Conservation (phyloP, 208 protist genomes). For the Trypanosoma theileri region DNA sequence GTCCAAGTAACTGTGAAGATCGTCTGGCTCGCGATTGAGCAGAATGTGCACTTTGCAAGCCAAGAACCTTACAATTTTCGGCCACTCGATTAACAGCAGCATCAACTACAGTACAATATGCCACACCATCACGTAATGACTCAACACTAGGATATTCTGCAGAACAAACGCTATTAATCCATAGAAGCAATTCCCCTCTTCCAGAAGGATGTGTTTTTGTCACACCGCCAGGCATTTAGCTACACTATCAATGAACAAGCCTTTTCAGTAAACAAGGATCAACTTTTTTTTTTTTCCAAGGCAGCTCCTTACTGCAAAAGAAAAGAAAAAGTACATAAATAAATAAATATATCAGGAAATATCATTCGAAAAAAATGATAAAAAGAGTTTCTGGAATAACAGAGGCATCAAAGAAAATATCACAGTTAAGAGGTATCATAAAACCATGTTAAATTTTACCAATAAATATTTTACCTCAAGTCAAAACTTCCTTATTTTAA, state of each 20-base stretch:
- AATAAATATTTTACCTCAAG: constrained; percentile 20
- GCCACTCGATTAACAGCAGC: constrained; percentile 61
- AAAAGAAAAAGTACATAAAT: background rate
- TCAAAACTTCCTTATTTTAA: constrained; percentile 10
- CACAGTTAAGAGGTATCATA: constrained; percentile 18
- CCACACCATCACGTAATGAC: constrained; percentile 75
- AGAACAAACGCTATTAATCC: constrained; percentile 81
- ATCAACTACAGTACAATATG: constrained; percentile 82
- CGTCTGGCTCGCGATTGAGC: constrained; percentile 26
- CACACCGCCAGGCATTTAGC: constrained; percentile 14
- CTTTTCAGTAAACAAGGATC: background rate
- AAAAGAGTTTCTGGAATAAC: constrained; percentile 43
- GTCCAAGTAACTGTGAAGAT: constrained; percentile 27
- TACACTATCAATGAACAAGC: background rate
- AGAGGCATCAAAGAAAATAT: constrained; percentile 12
- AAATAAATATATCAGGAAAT: constrained; percentile 10
- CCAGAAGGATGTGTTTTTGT: constrained; percentile 43
- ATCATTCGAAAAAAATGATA: constrained; percentile 35
- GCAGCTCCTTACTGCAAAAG: background rate
- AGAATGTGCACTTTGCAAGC: constrained; percentile 31
- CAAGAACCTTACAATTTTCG: constrained; percentile 45
- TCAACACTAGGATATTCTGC: constrained; percentile 78
- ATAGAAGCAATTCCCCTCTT: constrained; percentile 67
- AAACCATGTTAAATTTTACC: constrained; percentile 20
- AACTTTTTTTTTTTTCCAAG: constrained; percentile 2